phyloP scores from a whole-genome alignment of 1,139 yeast species.

The Yamadazyma oceani region DNA sequence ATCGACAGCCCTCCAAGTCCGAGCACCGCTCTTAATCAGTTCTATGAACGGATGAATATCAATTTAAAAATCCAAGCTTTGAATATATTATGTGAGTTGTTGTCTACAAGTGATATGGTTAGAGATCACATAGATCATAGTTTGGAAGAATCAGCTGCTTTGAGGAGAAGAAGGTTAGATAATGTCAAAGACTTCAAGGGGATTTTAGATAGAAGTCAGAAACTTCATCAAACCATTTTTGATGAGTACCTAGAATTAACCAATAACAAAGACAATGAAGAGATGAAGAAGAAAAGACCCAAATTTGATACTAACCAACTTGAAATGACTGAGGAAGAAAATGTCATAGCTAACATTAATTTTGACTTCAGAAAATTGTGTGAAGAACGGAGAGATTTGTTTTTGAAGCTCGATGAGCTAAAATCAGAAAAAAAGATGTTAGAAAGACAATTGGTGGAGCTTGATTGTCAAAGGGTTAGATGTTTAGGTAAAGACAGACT shows the following conservation, averaged over 20 bases:
- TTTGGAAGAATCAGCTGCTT: slow-evolving; percentile 59
- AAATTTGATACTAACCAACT: slow-evolving; percentile 29
- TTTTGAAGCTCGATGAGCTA: slow-evolving; percentile 42
- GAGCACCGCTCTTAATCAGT: slow-evolving; percentile 48
- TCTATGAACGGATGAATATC: slow-evolving; percentile 47
- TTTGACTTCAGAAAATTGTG: slow-evolving; percentile 48
- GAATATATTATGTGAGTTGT: slow-evolving; percentile 54
- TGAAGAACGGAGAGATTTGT: slow-evolving; percentile 39
- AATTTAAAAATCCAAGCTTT: slow-evolving; percentile 54
- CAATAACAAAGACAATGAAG: slow-evolving; percentile 16
- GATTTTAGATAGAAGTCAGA: slow-evolving; percentile 50
- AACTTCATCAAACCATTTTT: slow-evolving; percentile 38
- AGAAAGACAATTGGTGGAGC: slow-evolving; percentile 59
- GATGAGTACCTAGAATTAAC: slow-evolving; percentile 21
- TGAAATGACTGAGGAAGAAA: slow-evolving; percentile 55
- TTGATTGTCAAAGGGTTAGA: slow-evolving; percentile 77
- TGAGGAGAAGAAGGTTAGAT: slow-evolving; percentile 71
- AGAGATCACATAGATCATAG: slow-evolving; percentile 68
- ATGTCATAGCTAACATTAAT: slow-evolving; percentile 44
- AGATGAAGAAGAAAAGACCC: slow-evolving; percentile 22
- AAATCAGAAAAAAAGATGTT: slow-evolving; percentile 48
- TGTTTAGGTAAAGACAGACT: slow-evolving; percentile 81
- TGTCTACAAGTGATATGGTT: slow-evolving; percentile 58
- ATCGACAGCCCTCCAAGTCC: slow-evolving; percentile 49
- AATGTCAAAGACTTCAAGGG: slow-evolving; percentile 60